Evolutionary conservation across 106 monocot species (phyloP).

Genomic region (Platanthera zijinensis): DNA sequence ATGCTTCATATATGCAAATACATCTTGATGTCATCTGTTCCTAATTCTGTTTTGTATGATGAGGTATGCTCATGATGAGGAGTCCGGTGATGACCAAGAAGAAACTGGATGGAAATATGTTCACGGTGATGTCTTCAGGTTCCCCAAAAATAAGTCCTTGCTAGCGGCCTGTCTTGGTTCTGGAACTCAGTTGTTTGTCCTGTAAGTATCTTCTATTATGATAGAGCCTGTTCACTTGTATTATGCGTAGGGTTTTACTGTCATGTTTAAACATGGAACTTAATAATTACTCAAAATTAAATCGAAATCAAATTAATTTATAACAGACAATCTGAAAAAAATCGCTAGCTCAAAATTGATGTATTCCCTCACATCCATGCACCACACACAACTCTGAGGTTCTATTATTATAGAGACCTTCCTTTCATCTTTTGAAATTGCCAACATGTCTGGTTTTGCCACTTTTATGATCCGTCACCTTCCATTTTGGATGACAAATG

Average conservation of each 20-base stretch:
- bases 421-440: too few relatives aligned
- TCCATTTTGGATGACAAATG: too few relatives aligned
- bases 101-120: conserved; percentile 72
- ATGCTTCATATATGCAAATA: conserved; percentile 1
- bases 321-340: not conserved
- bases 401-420: too few relatives aligned
- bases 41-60: conserved; percentile 8
- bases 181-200: conserved; percentile 54
- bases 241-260: not conserved
- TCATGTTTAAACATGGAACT: not conserved
- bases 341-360: not conserved
- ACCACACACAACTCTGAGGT: not conserved
- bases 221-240: not conserved
- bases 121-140: conserved; percentile 65
- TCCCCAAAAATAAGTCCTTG: conserved; percentile 43
- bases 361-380: not conserved
- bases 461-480: too few relatives aligned
- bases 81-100: conserved; percentile 57
- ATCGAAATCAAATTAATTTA: not conserved
- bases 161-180: conserved; percentile 54
- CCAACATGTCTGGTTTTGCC: too few relatives aligned
- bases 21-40: not conserved
- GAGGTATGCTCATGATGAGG: conserved; percentile 70
- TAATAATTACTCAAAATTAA: not conserved
- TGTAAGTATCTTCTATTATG: conserved; percentile 23